phyloP scores from a whole-genome alignment of 257 asterid species.

The Nicotiana tabacum region DNA sequence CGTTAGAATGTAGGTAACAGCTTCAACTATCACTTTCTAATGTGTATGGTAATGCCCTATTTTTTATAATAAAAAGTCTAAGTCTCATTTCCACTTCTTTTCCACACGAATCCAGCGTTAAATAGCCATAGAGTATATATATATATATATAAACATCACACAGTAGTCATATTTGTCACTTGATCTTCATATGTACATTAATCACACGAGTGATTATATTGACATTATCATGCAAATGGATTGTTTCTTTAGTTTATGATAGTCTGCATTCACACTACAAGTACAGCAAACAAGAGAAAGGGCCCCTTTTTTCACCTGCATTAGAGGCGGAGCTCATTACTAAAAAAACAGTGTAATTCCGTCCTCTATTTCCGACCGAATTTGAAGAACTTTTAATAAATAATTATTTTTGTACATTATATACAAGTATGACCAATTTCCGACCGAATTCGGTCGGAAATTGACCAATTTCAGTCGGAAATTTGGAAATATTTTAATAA shows the following conservation, averaged over 20 bases:
- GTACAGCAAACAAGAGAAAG: background rate
- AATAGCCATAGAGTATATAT: background rate
- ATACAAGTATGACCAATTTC: too few relatives aligned
- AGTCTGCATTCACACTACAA: background rate
- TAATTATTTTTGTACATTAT: too few relatives aligned
- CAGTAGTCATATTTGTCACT: background rate
- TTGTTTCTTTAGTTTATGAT: background rate
- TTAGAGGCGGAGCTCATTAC: too few relatives aligned
- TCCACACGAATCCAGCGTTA: slow-evolving; percentile 3
- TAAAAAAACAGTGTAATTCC: too few relatives aligned
- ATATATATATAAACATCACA: background rate
- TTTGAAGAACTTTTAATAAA: too few relatives aligned
- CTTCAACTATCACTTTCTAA: background rate
- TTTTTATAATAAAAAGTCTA: background rate
- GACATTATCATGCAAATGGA: background rate
- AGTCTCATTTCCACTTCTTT: background rate
- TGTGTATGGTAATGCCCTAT: background rate
- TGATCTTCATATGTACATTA: background rate
- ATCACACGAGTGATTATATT: background rate
- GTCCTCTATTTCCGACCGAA: too few relatives aligned
- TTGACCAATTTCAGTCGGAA: too few relatives aligned
- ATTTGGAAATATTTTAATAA: too few relatives aligned
- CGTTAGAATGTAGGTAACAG: background rate
- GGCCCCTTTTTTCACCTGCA: background rate
- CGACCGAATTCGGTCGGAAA: too few relatives aligned